Evolutionary conservation across 306 rosid genomes (phyloP), one percentile per base, ranked within the genome.

Genomic region (Mimosa pudica): DNA sequence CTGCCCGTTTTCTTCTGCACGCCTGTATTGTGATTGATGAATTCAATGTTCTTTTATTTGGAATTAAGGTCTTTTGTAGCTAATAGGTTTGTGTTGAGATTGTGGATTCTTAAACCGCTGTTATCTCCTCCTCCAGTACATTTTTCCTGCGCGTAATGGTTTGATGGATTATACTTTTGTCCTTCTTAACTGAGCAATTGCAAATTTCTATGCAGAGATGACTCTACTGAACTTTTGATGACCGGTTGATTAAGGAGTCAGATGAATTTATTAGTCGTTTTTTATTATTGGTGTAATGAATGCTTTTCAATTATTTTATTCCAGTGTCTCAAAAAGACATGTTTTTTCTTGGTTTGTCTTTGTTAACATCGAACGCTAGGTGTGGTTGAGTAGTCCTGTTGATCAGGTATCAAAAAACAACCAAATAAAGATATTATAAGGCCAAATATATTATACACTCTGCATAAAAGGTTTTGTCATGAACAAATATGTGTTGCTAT

Each of bases 231-330:
- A 4, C 13, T 32, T 16, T 8, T 68, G 36, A 55, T 54, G 45
- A n/a, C 18, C 5, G 44, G 45, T 71, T 24, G 42, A 66, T 66
- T 36, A 17, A 68, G 8, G 2, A 42, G 45, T 54, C 79, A 66
- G 69, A 17, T 47, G 4, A 61, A 61, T 67, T 77, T 12, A 69
- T 38, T 32, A 76, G 17, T 54, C 18, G 41, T 65, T 30, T n/a
- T 72, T 42, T 1, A 2, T 14, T 35, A 46, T 45, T 74, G 70
- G 30, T 61, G 33, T 45, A 44, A 76, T 61, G 36, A 77, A 64
- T 77, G 49, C 36, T 52, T 61, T 71, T 65, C 9, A 13, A 45
- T 75, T 70, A 69, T 47, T 61, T 67, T 55, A 17, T 55, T 6
- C 10, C 12, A 5, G 11, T 62, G 42, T 41, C 48, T 33, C 33